These are phyloP conservation scores for Aspergillus sclerotialis DNA, from an alignment of 2,329 filamentous ascomycete genomes.

Conservation along the genomic window DNA sequence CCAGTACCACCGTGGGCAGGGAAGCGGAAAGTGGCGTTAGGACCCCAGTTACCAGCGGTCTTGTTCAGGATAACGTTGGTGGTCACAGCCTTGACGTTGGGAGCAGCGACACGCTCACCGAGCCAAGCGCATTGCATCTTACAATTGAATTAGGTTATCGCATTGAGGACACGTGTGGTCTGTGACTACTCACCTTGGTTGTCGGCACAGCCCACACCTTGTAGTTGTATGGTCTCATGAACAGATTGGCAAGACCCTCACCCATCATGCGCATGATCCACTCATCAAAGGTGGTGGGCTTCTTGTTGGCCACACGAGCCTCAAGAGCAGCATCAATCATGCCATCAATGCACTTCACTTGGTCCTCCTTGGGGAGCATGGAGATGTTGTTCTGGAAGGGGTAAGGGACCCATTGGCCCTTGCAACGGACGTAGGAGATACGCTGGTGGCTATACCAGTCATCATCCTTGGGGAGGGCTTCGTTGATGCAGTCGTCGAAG, in stretches of 20 bases:
- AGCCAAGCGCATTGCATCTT: constrained; percentile 99
- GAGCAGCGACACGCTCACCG: constrained; percentile 94
- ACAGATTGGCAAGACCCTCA: constrained; percentile 80
- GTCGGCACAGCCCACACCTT: constrained; percentile 99
- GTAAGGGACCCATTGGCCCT: constrained; percentile 94
- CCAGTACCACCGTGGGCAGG: constrained; percentile 91
- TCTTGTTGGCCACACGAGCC: constrained; percentile 76
- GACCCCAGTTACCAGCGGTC: constrained; percentile 94
- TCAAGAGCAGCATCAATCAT: constrained; percentile 92
- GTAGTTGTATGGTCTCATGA: constrained; percentile 99
- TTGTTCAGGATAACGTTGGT: constrained; percentile 95
- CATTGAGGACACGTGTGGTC: no score
- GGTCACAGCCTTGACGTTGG: constrained; percentile 87
- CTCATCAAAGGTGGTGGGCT: constrained; percentile 96
- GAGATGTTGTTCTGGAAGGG: constrained; percentile 99
- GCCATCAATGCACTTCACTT: constrained; percentile 88
- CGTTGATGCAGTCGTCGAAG: constrained; percentile 97
- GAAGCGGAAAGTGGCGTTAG: constrained; percentile 97
- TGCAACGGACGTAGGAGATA: constrained; percentile 98
- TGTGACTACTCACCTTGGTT: constrained; percentile 63
- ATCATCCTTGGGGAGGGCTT: constrained; percentile 85
- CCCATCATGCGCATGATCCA: constrained; percentile 95
- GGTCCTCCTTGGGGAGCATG: constrained; percentile 94
- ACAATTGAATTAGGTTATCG: not conserved
- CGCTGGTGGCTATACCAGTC: constrained; percentile 99